Percentiles rank a stretch among this genome's conserved stretches.
These are phyloP conservation scores for Micractinium sp. DNA, from an alignment of 139 green algal species.

Conservation along the genomic window DNA sequence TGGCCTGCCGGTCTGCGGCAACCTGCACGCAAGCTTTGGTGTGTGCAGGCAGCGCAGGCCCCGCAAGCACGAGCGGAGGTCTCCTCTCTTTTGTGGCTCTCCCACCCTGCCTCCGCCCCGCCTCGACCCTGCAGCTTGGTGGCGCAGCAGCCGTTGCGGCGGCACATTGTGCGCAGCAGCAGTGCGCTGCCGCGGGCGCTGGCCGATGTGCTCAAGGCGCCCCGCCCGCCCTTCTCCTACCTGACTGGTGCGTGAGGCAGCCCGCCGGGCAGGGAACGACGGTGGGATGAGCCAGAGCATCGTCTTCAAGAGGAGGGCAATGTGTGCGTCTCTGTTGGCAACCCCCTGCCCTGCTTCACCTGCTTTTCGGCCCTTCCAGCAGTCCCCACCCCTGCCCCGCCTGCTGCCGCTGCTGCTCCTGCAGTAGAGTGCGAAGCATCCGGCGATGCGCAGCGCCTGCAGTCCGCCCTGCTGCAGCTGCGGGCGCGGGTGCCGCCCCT, in stretches of 20 bases:
- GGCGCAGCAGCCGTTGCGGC: slow-evolving; percentile 28
- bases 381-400: too few species aligned
- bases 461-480: background rate
- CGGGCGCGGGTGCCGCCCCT: background rate
- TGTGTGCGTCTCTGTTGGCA: background rate
- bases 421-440: background rate
- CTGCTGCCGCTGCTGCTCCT: background rate
- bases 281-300: background rate
- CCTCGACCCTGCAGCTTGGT: background rate
- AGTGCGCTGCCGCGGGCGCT: slow-evolving; percentile 8
- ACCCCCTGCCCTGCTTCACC: background rate
- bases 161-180: slow-evolving; percentile 16
- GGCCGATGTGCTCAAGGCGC: slow-evolving; percentile 1
- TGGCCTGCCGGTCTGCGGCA: too few species aligned
- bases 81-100: background rate
- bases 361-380: background rate
- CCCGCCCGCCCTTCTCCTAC: slow-evolving; percentile 21
- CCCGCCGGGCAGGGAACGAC: background rate
- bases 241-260: background rate
- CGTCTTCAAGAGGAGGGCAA: too few species aligned
- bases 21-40: background rate
- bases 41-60: background rate
- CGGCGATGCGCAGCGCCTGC: background rate
- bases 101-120: background rate
- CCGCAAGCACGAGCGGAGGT: too few species aligned